Conservation (phyloP, 257 asterid species). For the Rauvolfia tetraphylla region DNA sequence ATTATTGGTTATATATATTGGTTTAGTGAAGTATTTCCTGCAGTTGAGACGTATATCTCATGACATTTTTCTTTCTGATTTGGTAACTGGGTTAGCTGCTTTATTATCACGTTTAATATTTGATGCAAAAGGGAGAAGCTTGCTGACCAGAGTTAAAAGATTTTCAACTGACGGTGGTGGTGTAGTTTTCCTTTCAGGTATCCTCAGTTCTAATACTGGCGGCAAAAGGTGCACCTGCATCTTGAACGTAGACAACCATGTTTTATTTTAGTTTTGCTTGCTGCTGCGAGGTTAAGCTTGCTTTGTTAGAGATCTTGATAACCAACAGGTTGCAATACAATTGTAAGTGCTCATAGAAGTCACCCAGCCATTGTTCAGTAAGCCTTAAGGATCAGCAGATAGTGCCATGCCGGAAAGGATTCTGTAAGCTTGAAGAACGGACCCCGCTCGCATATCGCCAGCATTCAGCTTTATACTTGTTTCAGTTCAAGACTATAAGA, state of each 20-base stretch:
- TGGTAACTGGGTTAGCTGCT: neutral
- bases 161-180: neutral
- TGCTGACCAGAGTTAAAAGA: neutral
- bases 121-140: neutral
- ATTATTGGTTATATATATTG: neutral
- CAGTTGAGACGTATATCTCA: too few species aligned
- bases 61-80: neutral
- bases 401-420: neutral
- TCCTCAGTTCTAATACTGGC: neutral
- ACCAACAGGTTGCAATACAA: neutral
- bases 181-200: neutral
- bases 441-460: neutral
- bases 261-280: neutral
- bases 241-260: neutral
- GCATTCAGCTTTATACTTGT: neutral
- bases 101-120: neutral
- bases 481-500: neutral
- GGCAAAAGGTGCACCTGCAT: neutral
- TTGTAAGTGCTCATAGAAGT: neutral
- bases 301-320: conserved; percentile 6
- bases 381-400: neutral
- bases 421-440: neutral
- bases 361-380: neutral
- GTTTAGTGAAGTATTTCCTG: neutral
- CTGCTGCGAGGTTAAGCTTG: neutral